phyloP scores from a whole-genome alignment of 352 stramenopile species.

The Phytophthora melonis region DNA sequence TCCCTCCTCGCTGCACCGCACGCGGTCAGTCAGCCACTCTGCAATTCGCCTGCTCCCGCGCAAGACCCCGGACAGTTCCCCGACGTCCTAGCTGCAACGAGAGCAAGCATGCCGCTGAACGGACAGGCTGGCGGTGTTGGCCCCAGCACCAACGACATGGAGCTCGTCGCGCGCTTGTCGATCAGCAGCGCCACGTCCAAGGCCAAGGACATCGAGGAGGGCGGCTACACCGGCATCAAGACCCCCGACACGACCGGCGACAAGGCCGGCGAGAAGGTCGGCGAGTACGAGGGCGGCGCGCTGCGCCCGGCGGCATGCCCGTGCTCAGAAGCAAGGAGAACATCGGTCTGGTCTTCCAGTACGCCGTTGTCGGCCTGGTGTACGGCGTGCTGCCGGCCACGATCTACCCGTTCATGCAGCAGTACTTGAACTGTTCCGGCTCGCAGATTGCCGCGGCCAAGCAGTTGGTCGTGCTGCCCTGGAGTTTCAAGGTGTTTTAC shows the following conservation, averaged over 20 bases:
- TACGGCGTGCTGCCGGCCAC: conserved; percentile 54
- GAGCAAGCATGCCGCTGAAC: conserved; percentile 24
- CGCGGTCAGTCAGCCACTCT: conserved; percentile 17
- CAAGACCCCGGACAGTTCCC: conserved; percentile 14
- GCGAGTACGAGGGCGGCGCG: conserved; percentile 47
- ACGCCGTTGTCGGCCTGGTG: conserved; percentile 57
- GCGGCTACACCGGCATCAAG: conserved; percentile 39
- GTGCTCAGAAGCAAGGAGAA: conserved; percentile 41
- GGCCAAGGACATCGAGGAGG: conserved; percentile 39
- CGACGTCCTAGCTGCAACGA: not conserved
- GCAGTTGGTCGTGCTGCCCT: conserved; percentile 51
- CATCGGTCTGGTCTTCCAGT: conserved; percentile 60
- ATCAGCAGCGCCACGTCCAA: conserved; percentile 40
- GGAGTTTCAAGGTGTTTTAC: conserved; percentile 77
- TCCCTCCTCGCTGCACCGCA: not conserved
- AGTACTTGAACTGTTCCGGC: conserved; percentile 59
- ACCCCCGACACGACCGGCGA: conserved; percentile 29
- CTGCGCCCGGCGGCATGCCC: conserved; percentile 49
- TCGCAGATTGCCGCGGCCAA: conserved; percentile 36
- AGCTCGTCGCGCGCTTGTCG: conserved; percentile 44
- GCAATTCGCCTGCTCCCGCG: conserved; percentile 31
- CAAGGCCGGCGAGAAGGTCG: conserved; percentile 22
- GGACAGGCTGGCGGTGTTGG: not conserved
- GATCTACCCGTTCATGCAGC: conserved; percentile 62
- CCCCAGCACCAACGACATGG: conserved; percentile 31